Percentiles rank a stretch among this genome's conserved stretches.
These are phyloP conservation scores for Actinomortierella ambigua DNA, from an alignment of 371 early-diverging fungal genomes.

Conservation along the genomic window DNA sequence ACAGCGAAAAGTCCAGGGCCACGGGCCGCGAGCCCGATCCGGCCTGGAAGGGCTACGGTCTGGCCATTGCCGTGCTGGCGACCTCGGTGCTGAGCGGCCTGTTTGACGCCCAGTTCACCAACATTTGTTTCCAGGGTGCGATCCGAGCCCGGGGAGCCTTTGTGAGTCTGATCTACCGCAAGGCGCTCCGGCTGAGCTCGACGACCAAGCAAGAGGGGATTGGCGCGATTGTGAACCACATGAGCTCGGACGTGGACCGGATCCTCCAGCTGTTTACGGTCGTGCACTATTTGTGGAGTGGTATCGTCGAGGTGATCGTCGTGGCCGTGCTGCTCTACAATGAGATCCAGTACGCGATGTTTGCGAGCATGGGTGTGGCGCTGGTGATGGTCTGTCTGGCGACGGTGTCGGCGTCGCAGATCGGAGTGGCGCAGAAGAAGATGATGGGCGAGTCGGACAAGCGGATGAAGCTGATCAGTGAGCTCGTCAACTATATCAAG, in stretches of 20 bases:
- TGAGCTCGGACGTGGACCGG: slow-evolving; percentile 13
- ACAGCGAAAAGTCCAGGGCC: slow-evolving; percentile 17
- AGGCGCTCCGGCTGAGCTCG: slow-evolving; percentile 10
- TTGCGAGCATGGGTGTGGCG: slow-evolving; percentile 11
- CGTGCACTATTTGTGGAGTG: slow-evolving; percentile 24
- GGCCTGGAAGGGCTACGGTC: slow-evolving; percentile 61
- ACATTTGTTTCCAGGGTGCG: slow-evolving; percentile 11
- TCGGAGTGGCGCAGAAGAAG: slow-evolving; percentile 25
- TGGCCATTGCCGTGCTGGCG: slow-evolving; percentile 33
- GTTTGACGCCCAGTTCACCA: slow-evolving; percentile 15
- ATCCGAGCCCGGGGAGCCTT: slow-evolving; percentile 8
- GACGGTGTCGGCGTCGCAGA: slow-evolving; percentile 2
- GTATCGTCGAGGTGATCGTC: slow-evolving; percentile 81
- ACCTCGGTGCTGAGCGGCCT: slow-evolving; percentile 8
- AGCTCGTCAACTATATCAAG: slow-evolving; percentile 14
- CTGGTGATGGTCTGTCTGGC: slow-evolving; percentile 1
- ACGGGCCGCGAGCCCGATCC: slow-evolving; percentile 49
- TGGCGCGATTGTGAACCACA: slow-evolving; percentile 18
- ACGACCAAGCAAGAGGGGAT: slow-evolving; percentile 13
- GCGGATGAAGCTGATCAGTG: slow-evolving; percentile 17
- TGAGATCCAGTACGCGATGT: slow-evolving; percentile 8
- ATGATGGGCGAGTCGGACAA: slow-evolving; percentile 11
- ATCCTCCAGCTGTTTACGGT: slow-evolving; percentile 7
- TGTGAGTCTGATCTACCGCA: slow-evolving; percentile 16
- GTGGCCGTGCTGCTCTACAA: slow-evolving; percentile 75